These are phyloP conservation scores for Ilex paraguariensis DNA, from an alignment of 305 asterid genomes.

Conservation along the genomic window DNA sequence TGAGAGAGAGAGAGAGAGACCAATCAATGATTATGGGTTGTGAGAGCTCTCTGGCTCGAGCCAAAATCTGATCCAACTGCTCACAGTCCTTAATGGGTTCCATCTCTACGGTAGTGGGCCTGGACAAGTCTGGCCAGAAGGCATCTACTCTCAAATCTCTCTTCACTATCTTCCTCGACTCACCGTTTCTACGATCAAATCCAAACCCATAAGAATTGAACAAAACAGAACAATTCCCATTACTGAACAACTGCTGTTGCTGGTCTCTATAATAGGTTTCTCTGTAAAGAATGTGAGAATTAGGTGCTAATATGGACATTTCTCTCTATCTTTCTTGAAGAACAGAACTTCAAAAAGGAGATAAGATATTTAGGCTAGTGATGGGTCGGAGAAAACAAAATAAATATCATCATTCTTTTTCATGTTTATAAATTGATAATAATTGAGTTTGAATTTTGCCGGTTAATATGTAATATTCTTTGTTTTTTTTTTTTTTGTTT, in stretches of 20 bases:
- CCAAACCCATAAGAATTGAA: slow-evolving; percentile 43
- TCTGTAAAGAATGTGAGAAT: slow-evolving; percentile 57
- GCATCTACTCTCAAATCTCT: slow-evolving; percentile 36
- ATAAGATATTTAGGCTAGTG: slow-evolving; percentile 21
- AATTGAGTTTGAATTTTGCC: too few species aligned
- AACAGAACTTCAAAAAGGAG: slow-evolving; percentile 2
- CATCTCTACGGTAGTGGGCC: slow-evolving; percentile 54
- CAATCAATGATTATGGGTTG: slow-evolving; percentile 84
- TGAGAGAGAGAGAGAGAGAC: slow-evolving; percentile 18
- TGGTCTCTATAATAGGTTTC: slow-evolving; percentile 41
- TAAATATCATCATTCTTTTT: too few species aligned
- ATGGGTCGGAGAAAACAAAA: neutral
- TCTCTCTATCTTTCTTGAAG: slow-evolving; percentile 2
- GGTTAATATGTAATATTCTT: neutral
- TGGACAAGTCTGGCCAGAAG: slow-evolving; percentile 51
- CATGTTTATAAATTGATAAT: too few species aligned
- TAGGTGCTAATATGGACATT: slow-evolving; percentile 70
- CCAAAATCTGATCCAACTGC: slow-evolving; percentile 68
- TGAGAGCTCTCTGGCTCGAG: slow-evolving; percentile 47
- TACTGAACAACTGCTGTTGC: slow-evolving; percentile 24
- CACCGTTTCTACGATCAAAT: slow-evolving; percentile 28
- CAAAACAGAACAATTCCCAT: slow-evolving; percentile 19
- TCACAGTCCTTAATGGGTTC: slow-evolving; percentile 47
- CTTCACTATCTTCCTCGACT: slow-evolving; percentile 23
- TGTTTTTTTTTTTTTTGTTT: too few species aligned